Evolutionary conservation across 2,329 filamentous ascomycete genomes (phyloP), one percentile per base, ranked within the genome.

Genomic region (Calonectria crousiana): DNA sequence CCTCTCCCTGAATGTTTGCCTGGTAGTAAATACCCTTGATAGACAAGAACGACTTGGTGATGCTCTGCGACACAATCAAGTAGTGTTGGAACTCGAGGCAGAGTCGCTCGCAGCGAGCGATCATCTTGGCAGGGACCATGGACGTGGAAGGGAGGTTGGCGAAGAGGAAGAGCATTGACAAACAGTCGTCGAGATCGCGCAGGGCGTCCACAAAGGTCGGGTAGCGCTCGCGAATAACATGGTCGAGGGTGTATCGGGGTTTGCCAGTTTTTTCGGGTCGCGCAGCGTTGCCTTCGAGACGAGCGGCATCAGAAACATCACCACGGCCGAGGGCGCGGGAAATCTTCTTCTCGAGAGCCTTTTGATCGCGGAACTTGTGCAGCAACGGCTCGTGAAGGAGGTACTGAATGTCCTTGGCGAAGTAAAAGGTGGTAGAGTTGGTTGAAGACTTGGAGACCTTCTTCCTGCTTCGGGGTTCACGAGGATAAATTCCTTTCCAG

Each of bases 11-110:
- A 75, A 99, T 97, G 67, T 93, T 98, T 30, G 96, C 97, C 87
- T 98, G 96, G 87, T 98, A 99, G 88, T 99, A 99, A 82, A 99
- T 98, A 75, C 97, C 97, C 90, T 99, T 99, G 87, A 99, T 98
- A 2, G 95, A 98, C 78, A 99, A 88, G 88, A 99, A 99, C 0
- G 96, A 98, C 88, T 98, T 98, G 82, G 95, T 94, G 80, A 99
- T 88, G 81, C 95, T 95, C 86, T 98, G 92, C 52, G 96, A 97
- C 60, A 93, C 91, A 83, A 99, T 99, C 76, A 99, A 90, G 86
- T 98, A 99, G 88, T 98, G 97, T 87, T 98, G 94, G 85, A 99
- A 99, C 87, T 99, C 97, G 84, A 96, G 93, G 81, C 94, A 96
- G 69, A 99, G 88, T 70, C 95, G 93, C 88, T 98, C 96, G 88